Percentiles rank a stretch among this genome's conserved stretches.
These are phyloP conservation scores for Nemophila menziesii DNA, from an alignment of 257 asterid genomes.

Conservation along the genomic window DNA sequence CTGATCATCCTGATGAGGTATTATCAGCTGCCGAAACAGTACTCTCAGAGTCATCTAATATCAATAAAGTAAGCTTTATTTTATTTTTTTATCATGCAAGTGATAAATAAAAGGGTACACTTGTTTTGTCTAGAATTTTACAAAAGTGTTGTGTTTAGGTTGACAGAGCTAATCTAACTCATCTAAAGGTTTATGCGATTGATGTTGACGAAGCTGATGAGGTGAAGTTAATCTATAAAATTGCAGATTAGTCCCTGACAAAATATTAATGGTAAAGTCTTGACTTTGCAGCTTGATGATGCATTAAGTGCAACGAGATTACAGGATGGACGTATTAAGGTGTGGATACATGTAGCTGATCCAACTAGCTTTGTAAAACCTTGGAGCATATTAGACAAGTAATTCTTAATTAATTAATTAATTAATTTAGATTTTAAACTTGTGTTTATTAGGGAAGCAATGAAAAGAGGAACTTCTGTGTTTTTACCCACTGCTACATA, in stretches of 20 bases:
- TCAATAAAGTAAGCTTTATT: constrained; percentile 57
- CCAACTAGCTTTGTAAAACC: constrained; percentile 77
- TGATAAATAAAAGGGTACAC: neutral
- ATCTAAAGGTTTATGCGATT: constrained; percentile 93
- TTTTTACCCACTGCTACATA: constrained; percentile 91
- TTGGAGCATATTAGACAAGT: constrained; percentile 87
- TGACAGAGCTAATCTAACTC: constrained; percentile 66
- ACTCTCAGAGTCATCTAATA: constrained; percentile 49
- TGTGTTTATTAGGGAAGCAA: constrained; percentile 59
- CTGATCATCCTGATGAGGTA: constrained; percentile 53
- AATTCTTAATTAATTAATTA: constrained; percentile 21
- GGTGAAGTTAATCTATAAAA: constrained; percentile 29
- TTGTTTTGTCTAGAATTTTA: neutral
- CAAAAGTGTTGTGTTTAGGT: constrained; percentile 27
- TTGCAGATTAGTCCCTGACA: neutral
- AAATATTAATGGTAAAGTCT: constrained; percentile 6
- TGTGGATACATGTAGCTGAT: constrained; percentile 97
- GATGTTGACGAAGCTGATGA: constrained; percentile 99
- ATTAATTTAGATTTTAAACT: constrained; percentile 18
- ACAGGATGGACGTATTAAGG: constrained; percentile 86
- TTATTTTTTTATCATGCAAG: neutral
- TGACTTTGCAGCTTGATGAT: constrained; percentile 89
- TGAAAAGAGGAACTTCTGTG: constrained; percentile 84
- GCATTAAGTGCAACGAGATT: constrained; percentile 91
- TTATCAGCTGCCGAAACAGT: constrained; percentile 59